Percentiles rank a stretch among this genome's conserved stretches.
phyloP scores from a whole-genome alignment of 2,329 filamentous ascomycete genomes.

The Macrophomina pseudophaseolina region DNA sequence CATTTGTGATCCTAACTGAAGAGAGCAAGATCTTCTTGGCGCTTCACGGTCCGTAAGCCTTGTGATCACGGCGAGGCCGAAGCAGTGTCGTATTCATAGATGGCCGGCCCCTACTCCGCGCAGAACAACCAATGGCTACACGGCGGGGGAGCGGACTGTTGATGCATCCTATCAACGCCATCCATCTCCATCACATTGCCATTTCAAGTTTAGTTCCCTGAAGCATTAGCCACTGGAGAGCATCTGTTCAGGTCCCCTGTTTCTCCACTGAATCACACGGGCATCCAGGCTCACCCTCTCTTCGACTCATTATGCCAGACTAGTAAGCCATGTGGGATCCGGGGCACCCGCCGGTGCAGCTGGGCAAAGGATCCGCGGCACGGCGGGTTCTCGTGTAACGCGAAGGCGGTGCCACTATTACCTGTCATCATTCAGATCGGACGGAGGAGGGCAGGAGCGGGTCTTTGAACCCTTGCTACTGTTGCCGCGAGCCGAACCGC shows the following conservation, averaged over 20 bases:
- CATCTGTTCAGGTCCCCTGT: neutral
- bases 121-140: neutral
- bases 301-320: neutral
- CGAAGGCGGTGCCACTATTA: neutral
- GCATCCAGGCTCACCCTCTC: neutral
- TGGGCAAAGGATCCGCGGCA: neutral
- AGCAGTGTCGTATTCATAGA: neutral
- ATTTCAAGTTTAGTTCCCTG: neutral
- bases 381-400: neutral
- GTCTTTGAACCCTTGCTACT: neutral
- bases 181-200: neutral
- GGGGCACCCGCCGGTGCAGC: neutral
- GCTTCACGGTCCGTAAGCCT: neutral
- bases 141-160: neutral
- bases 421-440: neutral
- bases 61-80: constrained; percentile 7
- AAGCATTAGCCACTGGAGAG: neutral
- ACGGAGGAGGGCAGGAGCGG: neutral
- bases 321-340: neutral
- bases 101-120: neutral
- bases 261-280: neutral
- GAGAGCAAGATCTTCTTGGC: neutral
- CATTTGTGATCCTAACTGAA: neutral
- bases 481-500: constrained; percentile 14
- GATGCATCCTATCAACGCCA: neutral